Base-by-base conservation (phyloP, 2,329 filamentous ascomycete genomes). In the Microsporum audouinii region DNA sequence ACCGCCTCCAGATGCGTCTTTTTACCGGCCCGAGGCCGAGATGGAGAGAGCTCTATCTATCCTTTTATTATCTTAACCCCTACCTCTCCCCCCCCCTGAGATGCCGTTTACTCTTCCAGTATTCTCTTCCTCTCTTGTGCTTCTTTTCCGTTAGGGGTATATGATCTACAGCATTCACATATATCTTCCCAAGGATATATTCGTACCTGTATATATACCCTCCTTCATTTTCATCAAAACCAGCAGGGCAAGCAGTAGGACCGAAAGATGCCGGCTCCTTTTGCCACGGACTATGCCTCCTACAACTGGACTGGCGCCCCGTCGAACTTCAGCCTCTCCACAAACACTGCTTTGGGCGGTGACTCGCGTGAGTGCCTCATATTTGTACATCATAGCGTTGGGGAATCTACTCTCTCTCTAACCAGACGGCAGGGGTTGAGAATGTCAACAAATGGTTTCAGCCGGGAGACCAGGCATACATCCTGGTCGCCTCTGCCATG, bases 401-500 rank as follows among this genome's bases (percentile, higher is more conserved):
- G n/a, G 38, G 3, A 41, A 14, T 7, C 39, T 5, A 12, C 39
- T 43, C 17, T n/a, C 39, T n/a, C 17, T 43, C 39, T 43, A 43
- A 43, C 39, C 6, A 14, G 5, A 0, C n/a, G 39, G 66, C 72
- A 96, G 91, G 81, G 68, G 83, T 79, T 72, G 86, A 89, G 71
- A 96, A 97, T 77, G 76, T 96, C 72, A 97, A 97, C 81, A 90
- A 95, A 84, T 95, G 91, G 89, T 97, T 88, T 77, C 82, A 89
- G 67, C 80, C 90, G 4, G 94, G 94, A 70, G 94, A 99, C 76
- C 88, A 91, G 78, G 89, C 91, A 72, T 97, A 89, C 79, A 97
- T 97, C 75, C 82, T 97, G 74, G 76, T 97, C 69, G 82, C 88
- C 63, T 84, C 91, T 63, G 91, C 89, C 73, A 95, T 97, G 87